Base-by-base conservation (phyloP, 345 rosid species). In the Arabidopsis suecica region DNA sequence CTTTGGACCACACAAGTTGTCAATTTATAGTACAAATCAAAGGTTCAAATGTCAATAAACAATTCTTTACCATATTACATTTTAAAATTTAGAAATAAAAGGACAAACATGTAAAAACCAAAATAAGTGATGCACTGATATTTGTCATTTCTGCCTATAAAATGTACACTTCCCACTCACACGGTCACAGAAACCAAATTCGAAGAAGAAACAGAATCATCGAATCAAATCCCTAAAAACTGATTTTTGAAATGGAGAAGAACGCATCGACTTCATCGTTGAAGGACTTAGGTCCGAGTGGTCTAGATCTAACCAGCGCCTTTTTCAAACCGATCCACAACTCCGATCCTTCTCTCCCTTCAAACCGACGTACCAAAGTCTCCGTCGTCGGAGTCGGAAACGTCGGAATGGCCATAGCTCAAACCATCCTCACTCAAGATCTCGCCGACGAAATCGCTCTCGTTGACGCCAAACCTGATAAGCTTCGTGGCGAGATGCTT, bases 371-470 rank as follows among this genome's bases (percentile, higher is more conserved):
- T 64, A 80, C 86, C 76, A 91, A 94, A 73, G 67, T 94, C 82
- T 84, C 97, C 64, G 95, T 94, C 71, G 55, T 94, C 25, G 98
- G 98, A 32, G 81, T 84, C 14, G 98, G 98, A 4, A 94, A 94
- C 77, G 97, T 94, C 32, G 98, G 98, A 3, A 91, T 94, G 98
- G 97, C 98, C 71, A 88, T 91, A 18, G 97, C 98, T 69, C 98
- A 94, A 69, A 94, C 98, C 77, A 87, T 94, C 79, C 91, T 94
- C 61, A 91, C 97, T 37, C 97, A 89, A 47, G 95, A 89, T 81
- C 79, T 89, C 0, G 89, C 83, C 8, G 95, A 91, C 56, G 91
- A 84, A 73, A 81, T 91, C 10, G 93, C 91, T 20, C 93, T 91
- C 59, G 87, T 91, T 36, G 98, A 91, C 47, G 73, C 87, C 67